Percentiles rank a stretch among this genome's conserved stretches.
Evolutionary conservation across 176 grass and related monocot genomes (phyloP).

Genomic region (Aegilops bicornis): DNA sequence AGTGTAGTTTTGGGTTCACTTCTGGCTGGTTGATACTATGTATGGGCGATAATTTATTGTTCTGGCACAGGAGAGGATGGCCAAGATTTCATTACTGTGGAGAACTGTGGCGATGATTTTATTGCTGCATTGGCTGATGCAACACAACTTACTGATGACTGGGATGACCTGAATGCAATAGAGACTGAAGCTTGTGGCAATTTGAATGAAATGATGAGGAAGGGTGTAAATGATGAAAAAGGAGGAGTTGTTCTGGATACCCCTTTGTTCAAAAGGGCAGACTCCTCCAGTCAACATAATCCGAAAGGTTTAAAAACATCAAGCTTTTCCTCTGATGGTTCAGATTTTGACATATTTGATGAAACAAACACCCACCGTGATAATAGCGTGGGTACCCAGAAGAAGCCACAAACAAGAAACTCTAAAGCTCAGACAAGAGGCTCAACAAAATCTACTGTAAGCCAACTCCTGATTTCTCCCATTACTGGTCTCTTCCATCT

Average conservation of each 20-base stretch:
- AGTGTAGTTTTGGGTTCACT: not conserved
- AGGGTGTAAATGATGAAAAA: constrained; percentile 27
- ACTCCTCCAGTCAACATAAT: not conserved
- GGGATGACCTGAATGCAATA: constrained; percentile 78
- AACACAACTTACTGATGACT: constrained; percentile 55
- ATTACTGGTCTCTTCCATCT: not conserved
- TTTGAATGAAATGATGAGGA: constrained; percentile 65
- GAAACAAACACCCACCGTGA: not conserved
- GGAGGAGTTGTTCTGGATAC: constrained; percentile 17
- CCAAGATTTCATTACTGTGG: constrained; percentile 64
- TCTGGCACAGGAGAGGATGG: constrained; percentile 60
- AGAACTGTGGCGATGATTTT: constrained; percentile 69
- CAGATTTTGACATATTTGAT: constrained; percentile 52
- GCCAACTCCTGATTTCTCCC: constrained; percentile 10
- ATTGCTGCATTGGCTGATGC: constrained; percentile 69
- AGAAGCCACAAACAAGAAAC: constrained; percentile 20
- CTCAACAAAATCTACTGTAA: constrained; percentile 44
- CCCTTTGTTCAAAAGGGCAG: constrained; percentile 14
- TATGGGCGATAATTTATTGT: not conserved
- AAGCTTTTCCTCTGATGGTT: constrained; percentile 31
- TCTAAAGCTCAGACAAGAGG: constrained; percentile 24
- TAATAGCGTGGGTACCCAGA: constrained; percentile 9
- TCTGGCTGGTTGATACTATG: not conserved
- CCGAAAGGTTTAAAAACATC: not conserved
- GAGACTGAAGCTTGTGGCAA: constrained; percentile 82